phyloP scores from a whole-genome alignment of 1,284 basidiomycete species.

The Boletus semigastroideus region DNA sequence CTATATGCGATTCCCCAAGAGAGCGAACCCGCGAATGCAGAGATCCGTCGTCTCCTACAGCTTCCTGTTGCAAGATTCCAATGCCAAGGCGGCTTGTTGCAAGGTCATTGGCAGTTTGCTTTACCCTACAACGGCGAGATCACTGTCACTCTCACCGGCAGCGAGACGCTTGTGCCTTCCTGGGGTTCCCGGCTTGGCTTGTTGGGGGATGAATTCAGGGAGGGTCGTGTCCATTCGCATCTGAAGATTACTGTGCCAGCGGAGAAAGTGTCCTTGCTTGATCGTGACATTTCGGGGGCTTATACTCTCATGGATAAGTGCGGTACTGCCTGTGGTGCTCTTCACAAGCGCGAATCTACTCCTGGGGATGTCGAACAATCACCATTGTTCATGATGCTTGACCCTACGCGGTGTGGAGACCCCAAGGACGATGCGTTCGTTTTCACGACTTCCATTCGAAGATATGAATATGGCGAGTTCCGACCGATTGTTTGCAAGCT shows the following conservation, averaged over 20 bases:
- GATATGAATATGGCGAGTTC: slow-evolving; percentile 79
- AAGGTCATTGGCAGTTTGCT: slow-evolving; percentile 81
- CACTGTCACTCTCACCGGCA: slow-evolving; percentile 62
- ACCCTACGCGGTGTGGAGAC: slow-evolving; percentile 80
- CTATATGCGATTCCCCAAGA: slow-evolving; percentile 72
- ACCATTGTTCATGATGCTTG: slow-evolving; percentile 79
- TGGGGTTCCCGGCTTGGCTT: slow-evolving; percentile 90
- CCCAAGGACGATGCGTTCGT: slow-evolving; percentile 74
- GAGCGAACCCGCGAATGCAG: slow-evolving; percentile 75
- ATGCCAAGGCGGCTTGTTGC: slow-evolving; percentile 58
- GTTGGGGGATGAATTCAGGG: slow-evolving; percentile 59
- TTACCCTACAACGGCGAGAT: slow-evolving; percentile 65
- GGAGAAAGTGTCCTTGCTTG: slow-evolving; percentile 55
- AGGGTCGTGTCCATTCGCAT: slow-evolving; percentile 67
- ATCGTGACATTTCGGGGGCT: slow-evolving; percentile 78
- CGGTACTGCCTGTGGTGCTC: slow-evolving; percentile 85
- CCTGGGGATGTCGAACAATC: slow-evolving; percentile 49
- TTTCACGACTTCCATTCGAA: slow-evolving; percentile 75
- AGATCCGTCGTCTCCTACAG: slow-evolving; percentile 73
- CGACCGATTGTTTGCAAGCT: slow-evolving; percentile 75
- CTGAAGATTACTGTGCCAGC: slow-evolving; percentile 61
- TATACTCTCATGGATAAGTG: slow-evolving; percentile 85
- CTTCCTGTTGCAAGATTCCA: slow-evolving; percentile 79
- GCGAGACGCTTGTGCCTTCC: slow-evolving; percentile 72
- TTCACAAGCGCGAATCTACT: slow-evolving; percentile 65